Percentiles rank a stretch among this genome's conserved stretches.
Evolutionary conservation across 1,139 yeast species (phyloP).

Genomic region (Pichia sp.): DNA sequence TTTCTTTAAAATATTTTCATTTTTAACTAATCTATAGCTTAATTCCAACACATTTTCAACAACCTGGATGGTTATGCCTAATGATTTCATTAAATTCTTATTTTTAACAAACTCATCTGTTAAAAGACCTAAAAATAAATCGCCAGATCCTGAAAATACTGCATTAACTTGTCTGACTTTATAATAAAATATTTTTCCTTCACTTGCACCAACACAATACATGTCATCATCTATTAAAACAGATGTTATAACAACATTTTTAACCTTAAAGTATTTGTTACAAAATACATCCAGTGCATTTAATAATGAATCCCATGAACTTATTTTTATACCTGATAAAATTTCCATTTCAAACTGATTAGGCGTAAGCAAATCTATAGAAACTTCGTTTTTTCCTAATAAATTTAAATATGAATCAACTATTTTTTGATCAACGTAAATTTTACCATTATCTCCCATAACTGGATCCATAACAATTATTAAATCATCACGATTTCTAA

Average conservation of each 20-base stretch:
- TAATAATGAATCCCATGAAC: slow-evolving; percentile 32
- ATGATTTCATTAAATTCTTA: slow-evolving; percentile 16
- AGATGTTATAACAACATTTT: slow-evolving; percentile 46
- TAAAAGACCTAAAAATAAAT: slow-evolving; percentile 56
- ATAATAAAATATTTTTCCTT: slow-evolving; percentile 28
- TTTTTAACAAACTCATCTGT: slow-evolving; percentile 41
- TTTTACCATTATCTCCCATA: slow-evolving; percentile 66
- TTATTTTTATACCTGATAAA: slow-evolving; percentile 41
- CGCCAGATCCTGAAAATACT: slow-evolving; percentile 72
- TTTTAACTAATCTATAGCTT: slow-evolving; percentile 17
- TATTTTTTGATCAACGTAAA: slow-evolving; percentile 56
- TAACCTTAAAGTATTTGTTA: slow-evolving; percentile 32
- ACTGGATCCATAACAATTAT: slow-evolving; percentile 56
- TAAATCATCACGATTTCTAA: slow-evolving; percentile 1
- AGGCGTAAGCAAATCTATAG: slow-evolving; percentile 59
- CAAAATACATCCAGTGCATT: slow-evolving; percentile 40
- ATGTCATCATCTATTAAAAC: slow-evolving; percentile 25
- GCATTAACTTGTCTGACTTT: slow-evolving; percentile 53
- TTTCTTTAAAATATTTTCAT: background rate
- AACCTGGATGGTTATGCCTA: slow-evolving; percentile 22
- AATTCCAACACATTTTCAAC: slow-evolving; percentile 25
- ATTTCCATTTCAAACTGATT: slow-evolving; percentile 68
- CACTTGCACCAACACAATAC: slow-evolving; percentile 32
- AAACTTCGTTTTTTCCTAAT: slow-evolving; percentile 26
- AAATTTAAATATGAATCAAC: slow-evolving; percentile 45